These are phyloP conservation scores for Populus deltoides DNA, from an alignment of 345 rosid genomes.

Conservation along the genomic window DNA sequence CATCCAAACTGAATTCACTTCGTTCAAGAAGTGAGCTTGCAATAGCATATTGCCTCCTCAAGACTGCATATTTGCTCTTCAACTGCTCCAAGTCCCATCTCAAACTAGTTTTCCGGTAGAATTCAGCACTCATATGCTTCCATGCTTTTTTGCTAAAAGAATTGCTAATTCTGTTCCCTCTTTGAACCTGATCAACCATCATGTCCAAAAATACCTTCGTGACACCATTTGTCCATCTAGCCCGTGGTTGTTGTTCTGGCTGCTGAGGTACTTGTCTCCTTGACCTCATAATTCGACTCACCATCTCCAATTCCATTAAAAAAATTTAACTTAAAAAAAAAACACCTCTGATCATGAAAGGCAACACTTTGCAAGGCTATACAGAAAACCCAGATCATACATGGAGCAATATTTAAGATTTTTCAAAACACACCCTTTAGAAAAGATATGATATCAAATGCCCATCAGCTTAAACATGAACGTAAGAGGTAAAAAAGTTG, in stretches of 20 bases:
- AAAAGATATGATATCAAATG: too few relatives aligned
- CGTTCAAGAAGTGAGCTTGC: slow-evolving; percentile 41
- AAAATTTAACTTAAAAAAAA: not conserved
- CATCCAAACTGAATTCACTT: slow-evolving; percentile 41
- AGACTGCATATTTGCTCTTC: slow-evolving; percentile 35
- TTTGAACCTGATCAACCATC: slow-evolving; percentile 42
- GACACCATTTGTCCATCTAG: slow-evolving; percentile 41
- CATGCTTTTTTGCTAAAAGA: slow-evolving; percentile 44
- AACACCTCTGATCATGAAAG: not conserved
- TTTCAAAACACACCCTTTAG: too few relatives aligned
- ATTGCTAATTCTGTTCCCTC: slow-evolving; percentile 41
- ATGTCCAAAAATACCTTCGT: slow-evolving; percentile 45
- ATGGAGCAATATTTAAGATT: too few relatives aligned
- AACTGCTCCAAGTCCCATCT: slow-evolving; percentile 49
- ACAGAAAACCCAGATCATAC: too few relatives aligned
- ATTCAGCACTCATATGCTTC: slow-evolving; percentile 37
- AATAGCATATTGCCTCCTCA: slow-evolving; percentile 40
- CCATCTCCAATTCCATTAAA: slow-evolving; percentile 13
- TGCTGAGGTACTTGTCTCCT: slow-evolving; percentile 27
- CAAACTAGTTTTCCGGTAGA: slow-evolving; percentile 36
- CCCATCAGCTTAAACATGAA: too few relatives aligned
- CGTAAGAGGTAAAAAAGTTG: too few relatives aligned
- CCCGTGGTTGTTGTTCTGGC: slow-evolving; percentile 32
- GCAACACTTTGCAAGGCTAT: too few relatives aligned
- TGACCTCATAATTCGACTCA: slow-evolving; percentile 28